A percentile compares a stretch with the other conserved stretches of the same genome.
These are phyloP conservation scores for Aspergillus brasiliensis DNA, from an alignment of 2,329 filamentous ascomycete genomes.

Conservation along the genomic window DNA sequence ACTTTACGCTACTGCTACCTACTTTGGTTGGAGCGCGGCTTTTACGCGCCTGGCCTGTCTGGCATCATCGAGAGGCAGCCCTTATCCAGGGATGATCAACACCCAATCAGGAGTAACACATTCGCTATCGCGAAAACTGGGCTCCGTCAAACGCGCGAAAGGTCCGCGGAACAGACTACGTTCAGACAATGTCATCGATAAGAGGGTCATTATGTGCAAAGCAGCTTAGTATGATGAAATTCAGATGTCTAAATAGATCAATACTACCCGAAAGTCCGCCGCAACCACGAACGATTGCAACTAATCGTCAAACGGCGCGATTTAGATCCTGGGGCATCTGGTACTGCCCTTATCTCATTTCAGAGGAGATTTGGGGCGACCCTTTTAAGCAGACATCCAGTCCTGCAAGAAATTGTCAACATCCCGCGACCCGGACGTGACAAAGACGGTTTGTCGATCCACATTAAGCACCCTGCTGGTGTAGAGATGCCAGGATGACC, in stretches of 20 bases:
- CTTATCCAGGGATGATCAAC: constrained; percentile 27
- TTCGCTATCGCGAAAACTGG: constrained; percentile 11
- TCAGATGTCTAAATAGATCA: not conserved
- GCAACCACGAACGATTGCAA: not conserved
- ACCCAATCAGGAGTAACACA: constrained; percentile 15
- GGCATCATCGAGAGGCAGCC: constrained; percentile 25
- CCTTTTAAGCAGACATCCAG: not conserved
- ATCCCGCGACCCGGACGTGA: not conserved
- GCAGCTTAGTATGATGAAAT: not conserved
- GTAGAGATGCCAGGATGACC: not conserved
- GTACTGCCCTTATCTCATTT: not conserved
- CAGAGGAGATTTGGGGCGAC: too few species aligned
- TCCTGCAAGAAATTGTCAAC: not conserved
- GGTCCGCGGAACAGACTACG: constrained; percentile 7
- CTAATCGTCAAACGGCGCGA: not conserved
- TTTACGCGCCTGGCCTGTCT: constrained; percentile 34
- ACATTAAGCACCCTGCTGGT: not conserved
- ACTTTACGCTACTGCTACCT: constrained; percentile 27
- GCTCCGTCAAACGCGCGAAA: not conserved
- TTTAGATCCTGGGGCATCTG: not conserved
- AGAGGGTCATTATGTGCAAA: not conserved
- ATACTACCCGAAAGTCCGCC: not conserved
- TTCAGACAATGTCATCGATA: not conserved
- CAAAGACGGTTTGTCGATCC: not conserved
- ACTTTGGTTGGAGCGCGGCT: constrained; percentile 32